Base-by-base conservation (phyloP, 2,329 filamentous ascomycete species). In the Colletotrichum acutatum region DNA sequence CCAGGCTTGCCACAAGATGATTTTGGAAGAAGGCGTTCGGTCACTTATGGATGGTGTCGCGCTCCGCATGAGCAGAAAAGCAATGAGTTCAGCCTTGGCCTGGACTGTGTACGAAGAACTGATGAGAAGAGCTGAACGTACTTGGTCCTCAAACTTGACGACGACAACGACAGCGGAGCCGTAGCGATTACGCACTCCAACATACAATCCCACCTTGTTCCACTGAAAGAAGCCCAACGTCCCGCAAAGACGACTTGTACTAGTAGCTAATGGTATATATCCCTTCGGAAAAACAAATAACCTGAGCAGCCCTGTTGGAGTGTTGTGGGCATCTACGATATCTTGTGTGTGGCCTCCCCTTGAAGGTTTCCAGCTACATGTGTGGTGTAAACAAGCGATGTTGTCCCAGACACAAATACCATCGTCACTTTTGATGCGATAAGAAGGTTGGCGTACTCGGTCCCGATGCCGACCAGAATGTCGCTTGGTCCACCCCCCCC, bases 91-190 rank as follows among this genome's bases (percentile, higher is more conserved):
- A 65, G 97, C 97, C n/a, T 87, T 98, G 76, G 96, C 96, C 8
- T 99, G 97, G 97, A 98, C 96, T 11, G 88, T 98, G 53, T 99
- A 99, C 80, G 97, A 99, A 84, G 96, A 98, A 82, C 83, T 98
- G 77, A 93, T 98, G 75, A 86, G 95, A 73, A 88, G 93, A 77
- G 93, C 93, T 24, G 85, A 87, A 76, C 74, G 74, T 49, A 71
- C 66, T n/a, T 75, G 70, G 74, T 32, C 72, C 49, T 52, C 71
- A 14, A 34, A 49, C 46, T 56, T 67, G 37, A 58, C 46, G 46
- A 57, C 57, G 52, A 68, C 60, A 26, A 68, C 37, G 37, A 42
- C 22, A 53, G 34, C 22, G 46, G 59, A 68, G 68, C 57, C 71
- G 16, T 74, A 71, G 66, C n/a, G 53, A 19, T 28, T 34, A n/a